Base-by-base conservation (phyloP, 1,284 basidiomycete genomes). In the Athelia psychrophila region DNA sequence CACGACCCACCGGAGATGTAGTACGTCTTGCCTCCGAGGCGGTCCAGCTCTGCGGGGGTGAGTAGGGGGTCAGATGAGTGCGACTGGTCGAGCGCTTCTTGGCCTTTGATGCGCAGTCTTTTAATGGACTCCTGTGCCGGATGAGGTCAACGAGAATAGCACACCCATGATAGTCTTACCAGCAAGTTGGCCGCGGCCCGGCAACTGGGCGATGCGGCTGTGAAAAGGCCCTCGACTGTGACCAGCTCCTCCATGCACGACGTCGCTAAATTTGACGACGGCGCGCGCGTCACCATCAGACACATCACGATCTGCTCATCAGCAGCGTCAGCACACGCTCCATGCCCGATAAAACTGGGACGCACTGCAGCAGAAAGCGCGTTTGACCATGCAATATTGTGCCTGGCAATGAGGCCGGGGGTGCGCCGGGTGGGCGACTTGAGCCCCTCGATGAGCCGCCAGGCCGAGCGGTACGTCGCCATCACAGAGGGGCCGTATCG, bases 391-490 rank as follows among this genome's bases (percentile, higher is more conserved):
- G 78, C 67, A 9, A 79, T 54, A 20, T 71, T 73, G 27, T 81
- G 59, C n/a, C 84, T 70, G 6, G 72, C 65, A 3, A 80, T 57
- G 8, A 78, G 57, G 1, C 69, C 62, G 1, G 79, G 74, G 3
- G 70, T 66, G 23, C 60, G 55, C 20, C 64, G 61, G 64, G 75
- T 78, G 1, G 73, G 65, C n/a, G 72, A 63, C 13, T 67, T 66
- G 44, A 83, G 65, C 1, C 70, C 72, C 40, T 78, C 72, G 38
- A 84, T 78, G 22, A 87, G 60, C 18, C 85, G 70, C 80, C 83
- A 87, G 6, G 84, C 81, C 10, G 83, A 85, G 4, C 84, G 81
- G 65, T 85, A 88, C 18, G 80, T 78, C 0, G 87, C 82, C 64
- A 86, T 76, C 1, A 88, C 81, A 1, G 87, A 89, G 0, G 82